phyloP scores from a whole-genome alignment of 306 rosid genomes.

The Acacia confusa region DNA sequence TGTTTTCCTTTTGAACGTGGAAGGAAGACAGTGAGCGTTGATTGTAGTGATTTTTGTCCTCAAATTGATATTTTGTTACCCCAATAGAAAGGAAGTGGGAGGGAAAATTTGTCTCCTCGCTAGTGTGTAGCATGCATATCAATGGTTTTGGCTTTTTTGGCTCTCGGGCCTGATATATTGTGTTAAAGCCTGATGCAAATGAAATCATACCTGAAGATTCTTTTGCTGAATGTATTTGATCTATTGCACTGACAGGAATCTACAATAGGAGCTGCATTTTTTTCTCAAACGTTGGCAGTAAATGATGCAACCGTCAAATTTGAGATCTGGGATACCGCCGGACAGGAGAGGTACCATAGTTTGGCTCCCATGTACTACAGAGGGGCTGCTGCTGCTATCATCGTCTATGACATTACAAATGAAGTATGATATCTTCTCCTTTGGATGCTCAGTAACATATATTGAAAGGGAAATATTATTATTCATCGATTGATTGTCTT shows the following conservation, averaged over 20 bases:
- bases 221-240: conserved; percentile 29
- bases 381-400: conserved; percentile 72
- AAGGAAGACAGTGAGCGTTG: neutral
- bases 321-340: conserved; percentile 71
- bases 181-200: neutral
- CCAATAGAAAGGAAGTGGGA: neutral
- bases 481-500: neutral
- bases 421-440: conserved; percentile 38
- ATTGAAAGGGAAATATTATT: neutral
- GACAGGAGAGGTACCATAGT: conserved; percentile 68
- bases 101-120: neutral
- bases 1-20: neutral
- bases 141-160: neutral
- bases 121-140: neutral
- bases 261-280: conserved; percentile 66
- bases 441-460: conserved; percentile 17
- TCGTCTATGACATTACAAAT: conserved; percentile 64
- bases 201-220: neutral
- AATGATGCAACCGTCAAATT: conserved; percentile 60
- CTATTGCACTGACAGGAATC: conserved; percentile 49
- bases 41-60: neutral
- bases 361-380: conserved; percentile 73
- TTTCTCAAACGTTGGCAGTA: conserved; percentile 64
- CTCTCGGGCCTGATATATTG: conserved; percentile 20
- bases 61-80: neutral